Evolutionary conservation across 129 eudicot genomes (phyloP).

Genomic region (Tagetes patula): DNA sequence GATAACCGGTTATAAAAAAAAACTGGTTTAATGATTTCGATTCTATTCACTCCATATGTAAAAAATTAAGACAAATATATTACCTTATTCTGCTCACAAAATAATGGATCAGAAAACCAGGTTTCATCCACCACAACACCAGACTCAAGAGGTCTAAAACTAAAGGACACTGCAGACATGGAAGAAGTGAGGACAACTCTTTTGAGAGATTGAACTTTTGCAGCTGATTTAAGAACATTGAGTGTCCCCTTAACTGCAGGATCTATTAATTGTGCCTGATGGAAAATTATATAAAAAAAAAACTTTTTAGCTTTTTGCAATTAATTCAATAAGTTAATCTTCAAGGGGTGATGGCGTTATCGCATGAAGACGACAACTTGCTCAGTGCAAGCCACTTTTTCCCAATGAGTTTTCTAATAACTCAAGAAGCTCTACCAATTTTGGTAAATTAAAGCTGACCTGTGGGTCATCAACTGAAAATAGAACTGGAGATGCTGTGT

Average conservation of each 20-base stretch:
- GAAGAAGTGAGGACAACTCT: conserved; percentile 55
- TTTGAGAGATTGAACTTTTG: conserved; percentile 42
- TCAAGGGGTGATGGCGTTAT: too few species aligned
- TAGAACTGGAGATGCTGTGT: conserved; percentile 45
- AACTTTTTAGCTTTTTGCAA: not conserved
- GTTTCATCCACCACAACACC: conserved; percentile 53
- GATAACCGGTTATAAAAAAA: too few species aligned
- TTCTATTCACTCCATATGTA: too few species aligned
- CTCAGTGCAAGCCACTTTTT: too few species aligned
- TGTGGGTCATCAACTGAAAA: conserved; percentile 40
- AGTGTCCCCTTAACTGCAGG: conserved; percentile 66
- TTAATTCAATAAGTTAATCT: not conserved
- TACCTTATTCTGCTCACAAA: conserved; percentile 31
- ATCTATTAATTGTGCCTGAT: conserved; percentile 45
- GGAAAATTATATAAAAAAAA: not conserved
- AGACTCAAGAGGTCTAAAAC: conserved; percentile 20
- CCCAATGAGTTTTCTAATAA: too few species aligned
- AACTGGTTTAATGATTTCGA: too few species aligned
- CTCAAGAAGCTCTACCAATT: not conserved
- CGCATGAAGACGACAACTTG: too few species aligned
- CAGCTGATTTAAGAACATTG: conserved; percentile 54
- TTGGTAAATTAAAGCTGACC: conserved; percentile 11
- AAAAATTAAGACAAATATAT: too few species aligned
- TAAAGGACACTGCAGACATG: conserved; percentile 36
- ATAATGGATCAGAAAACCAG: conserved; percentile 48